Evolutionary conservation across 208 protist genomes (phyloP).

Genomic region (Trypanosoma scelopori): DNA sequence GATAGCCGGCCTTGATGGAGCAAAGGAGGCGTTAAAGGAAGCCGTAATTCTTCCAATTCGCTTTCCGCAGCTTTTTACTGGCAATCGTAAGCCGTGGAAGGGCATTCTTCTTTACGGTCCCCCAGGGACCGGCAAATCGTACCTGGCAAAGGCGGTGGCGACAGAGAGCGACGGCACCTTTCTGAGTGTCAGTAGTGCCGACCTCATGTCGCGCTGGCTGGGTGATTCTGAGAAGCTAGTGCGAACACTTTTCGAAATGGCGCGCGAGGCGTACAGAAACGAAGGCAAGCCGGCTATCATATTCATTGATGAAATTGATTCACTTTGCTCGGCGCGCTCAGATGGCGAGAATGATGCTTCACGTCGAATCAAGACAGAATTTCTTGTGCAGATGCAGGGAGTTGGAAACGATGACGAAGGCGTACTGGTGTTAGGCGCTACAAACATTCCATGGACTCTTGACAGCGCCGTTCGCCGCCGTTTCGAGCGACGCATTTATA

Average conservation of each 20-base stretch:
- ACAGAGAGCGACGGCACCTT: slow-evolving; percentile 91
- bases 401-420: slow-evolving; percentile 85
- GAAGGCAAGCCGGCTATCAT: slow-evolving; percentile 87
- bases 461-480: slow-evolving; percentile 90
- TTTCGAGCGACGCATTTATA: slow-evolving; percentile 93
- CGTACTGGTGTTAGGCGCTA: slow-evolving; percentile 91
- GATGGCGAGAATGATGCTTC: slow-evolving; percentile 91
- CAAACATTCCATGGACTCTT: slow-evolving; percentile 91
- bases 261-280: slow-evolving; percentile 74
- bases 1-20: slow-evolving; percentile 88
- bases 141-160: slow-evolving; percentile 92
- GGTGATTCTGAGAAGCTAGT: slow-evolving; percentile 95
- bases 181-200: slow-evolving; percentile 89
- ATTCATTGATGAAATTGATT: slow-evolving; percentile 96
- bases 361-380: slow-evolving; percentile 99
- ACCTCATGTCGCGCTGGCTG: slow-evolving; percentile 92
- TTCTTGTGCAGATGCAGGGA: slow-evolving; percentile 98
- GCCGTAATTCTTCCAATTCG: slow-evolving; percentile 89
- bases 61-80: slow-evolving; percentile 93
- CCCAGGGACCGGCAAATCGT: slow-evolving; percentile 93
- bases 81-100: slow-evolving; percentile 90
- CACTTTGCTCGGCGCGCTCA: slow-evolving; percentile 82
- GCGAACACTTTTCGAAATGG: slow-evolving; percentile 92
- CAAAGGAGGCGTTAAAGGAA: slow-evolving; percentile 92
- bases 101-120: slow-evolving; percentile 93